Evolutionary conservation across 1,284 basidiomycete genomes (phyloP), one percentile per base, ranked within the genome.

Genomic region (Amylostereum areolatum): DNA sequence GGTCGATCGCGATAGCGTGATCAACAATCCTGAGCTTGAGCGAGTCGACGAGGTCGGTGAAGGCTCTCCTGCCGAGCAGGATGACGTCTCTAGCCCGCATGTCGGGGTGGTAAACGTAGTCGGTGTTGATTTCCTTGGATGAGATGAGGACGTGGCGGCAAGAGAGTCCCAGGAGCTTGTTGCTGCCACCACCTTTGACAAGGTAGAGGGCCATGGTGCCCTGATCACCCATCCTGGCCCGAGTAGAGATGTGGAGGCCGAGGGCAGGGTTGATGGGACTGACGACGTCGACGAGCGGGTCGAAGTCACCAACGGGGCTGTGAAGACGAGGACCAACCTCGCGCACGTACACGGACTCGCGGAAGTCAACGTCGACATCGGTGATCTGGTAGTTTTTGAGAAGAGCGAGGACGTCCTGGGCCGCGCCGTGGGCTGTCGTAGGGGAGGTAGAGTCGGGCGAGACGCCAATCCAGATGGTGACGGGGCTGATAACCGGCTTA

Each of bases 121-220:
- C 47, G 47, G 54, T 32, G 31, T 59, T 59, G 45, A 40, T 50
- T 45, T 57, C 55, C 18, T 52, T 46, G 36, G 58, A 48, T 34
- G 11, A 11, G 49, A 56, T 32, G 45, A 56, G 47, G 36, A 62
- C 53, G 42, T 62, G 60, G 33, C 58, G 58, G 55, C 47, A 49
- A 29, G 57, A 49, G 46, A 62, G 50, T 47, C 54, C 54, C 42
- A 52, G 57, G 53, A 61, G 51, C 29, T 45, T 54, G 34, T 59
- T 27, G 43, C 45, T 45, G 33, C 43, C 42, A 12, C 45, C 49
- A 50, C 60, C 57, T 47, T 60, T 57, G 4, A 55, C 44, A 42
- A 66, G 50, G 55, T 60, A 65, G 55, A 66, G 51, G 33, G 52
- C 62, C 57, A 62, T 55, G 1, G 62, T 66, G 3, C 64, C 61